A percentile compares a stretch with the other conserved stretches of the same genome.
These are phyloP conservation scores for Aureobasidium sp. DNA, from an alignment of 2,329 filamentous ascomycete genomes.

Conservation along the genomic window DNA sequence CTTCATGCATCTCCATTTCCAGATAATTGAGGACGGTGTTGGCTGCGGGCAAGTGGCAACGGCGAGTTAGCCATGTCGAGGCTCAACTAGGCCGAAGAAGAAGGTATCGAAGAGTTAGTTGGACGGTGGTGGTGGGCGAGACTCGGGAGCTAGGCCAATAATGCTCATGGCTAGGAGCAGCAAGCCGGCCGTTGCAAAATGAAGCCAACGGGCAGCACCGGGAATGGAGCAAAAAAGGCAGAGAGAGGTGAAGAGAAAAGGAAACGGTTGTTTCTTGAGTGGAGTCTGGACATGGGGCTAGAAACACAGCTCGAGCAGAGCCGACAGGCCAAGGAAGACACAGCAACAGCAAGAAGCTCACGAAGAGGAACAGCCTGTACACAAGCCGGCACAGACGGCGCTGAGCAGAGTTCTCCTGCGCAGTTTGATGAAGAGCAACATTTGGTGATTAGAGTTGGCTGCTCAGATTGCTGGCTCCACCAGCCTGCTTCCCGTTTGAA, in stretches of 20 bases:
- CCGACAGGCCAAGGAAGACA: background rate
- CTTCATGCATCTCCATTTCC: conserved; percentile 7
- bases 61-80: conserved; percentile 10
- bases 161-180: background rate
- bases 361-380: background rate
- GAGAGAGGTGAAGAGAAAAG: background rate
- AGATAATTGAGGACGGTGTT: background rate
- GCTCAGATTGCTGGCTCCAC: background rate
- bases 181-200: conserved; percentile 11
- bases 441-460: conserved; percentile 9
- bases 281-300: background rate
- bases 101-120: background rate
- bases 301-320: background rate
- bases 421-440: conserved; percentile 10
- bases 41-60: conserved; percentile 1
- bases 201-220: conserved; percentile 9
- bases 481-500: background rate
- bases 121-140: background rate
- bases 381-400: background rate
- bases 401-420: background rate
- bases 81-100: background rate
- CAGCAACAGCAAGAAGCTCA: background rate
- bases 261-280: background rate
- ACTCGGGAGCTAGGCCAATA: conserved; percentile 11
- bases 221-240: background rate